Base-by-base conservation (phyloP, 257 asterid genomes). In the Solanum appendiculatum region DNA sequence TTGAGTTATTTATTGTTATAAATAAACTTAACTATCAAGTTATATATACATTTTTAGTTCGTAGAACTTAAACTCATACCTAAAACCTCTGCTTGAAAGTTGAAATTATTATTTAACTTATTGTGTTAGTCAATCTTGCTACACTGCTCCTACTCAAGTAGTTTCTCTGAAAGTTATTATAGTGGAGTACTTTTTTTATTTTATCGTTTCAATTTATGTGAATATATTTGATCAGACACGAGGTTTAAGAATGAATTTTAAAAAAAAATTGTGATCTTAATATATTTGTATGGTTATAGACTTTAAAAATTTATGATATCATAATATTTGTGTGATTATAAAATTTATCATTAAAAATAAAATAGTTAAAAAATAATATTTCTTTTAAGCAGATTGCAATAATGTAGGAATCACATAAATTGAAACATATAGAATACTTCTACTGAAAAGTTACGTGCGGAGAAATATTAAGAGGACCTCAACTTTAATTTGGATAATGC, bases 91-190 rank as follows among this genome's bases (percentile, higher is more conserved):
- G 37, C 29, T 37, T 21, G 51, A 48, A 16, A 56, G 64, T 56
- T 54, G 63, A 39, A 75, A 75, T 13, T 39, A 40, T 75, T 75
- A 75, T n/a, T 75, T 40, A 58, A 21, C 66, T 56, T 58, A 75
- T 40, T 6, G 3, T 75, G 83, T 75, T 75, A 75, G 83, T 75
- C 83, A 75, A 75, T 75, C 23, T 77, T 77, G 83, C 60, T 54
- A 77, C 37, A 77, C 60, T 40, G 6, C 36, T 77, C n/a, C 83
- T 77, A 40, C 83, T 77, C 7, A 3, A n/a, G 83, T 77, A 77
- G n/a, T 25, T 77, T 14, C 37, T 40, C 13, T 40, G 60, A 77
- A 77, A 34, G 36, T 40, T 14, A 27, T 27, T 13, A 2, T 13
- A 27, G 21, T 27, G 37, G 21, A 66, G 8, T 13, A 13, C 10